Evolutionary conservation across 2,329 filamentous ascomycete species (phyloP).

Genomic region (Cladophialophora carrionii): DNA sequence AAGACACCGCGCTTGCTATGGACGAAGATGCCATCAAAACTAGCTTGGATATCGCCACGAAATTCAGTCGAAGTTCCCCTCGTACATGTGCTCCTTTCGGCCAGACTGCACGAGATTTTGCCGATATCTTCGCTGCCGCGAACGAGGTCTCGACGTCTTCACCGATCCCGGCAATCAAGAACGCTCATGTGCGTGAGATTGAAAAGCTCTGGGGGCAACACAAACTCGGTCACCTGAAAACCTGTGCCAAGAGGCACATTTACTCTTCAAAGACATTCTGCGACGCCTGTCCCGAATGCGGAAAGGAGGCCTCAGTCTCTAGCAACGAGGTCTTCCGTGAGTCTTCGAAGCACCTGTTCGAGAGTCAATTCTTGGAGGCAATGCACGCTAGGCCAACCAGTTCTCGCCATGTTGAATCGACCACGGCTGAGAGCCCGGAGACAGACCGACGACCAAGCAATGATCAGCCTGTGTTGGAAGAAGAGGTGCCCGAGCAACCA

Average conservation of each 20-base stretch:
- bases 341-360: constrained; percentile 23
- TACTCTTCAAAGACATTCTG: constrained; percentile 33
- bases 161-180: constrained; percentile 21
- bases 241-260: constrained; percentile 26
- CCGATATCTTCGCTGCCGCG: neutral
- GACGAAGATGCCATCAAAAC: neutral
- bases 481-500: neutral
- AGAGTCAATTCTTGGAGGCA: constrained; percentile 17
- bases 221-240: constrained; percentile 20
- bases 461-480: neutral
- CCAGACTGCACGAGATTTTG: constrained; percentile 8
- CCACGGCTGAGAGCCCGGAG: neutral
- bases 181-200: constrained; percentile 9
- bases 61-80: constrained; percentile 2
- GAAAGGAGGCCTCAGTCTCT: constrained; percentile 16
- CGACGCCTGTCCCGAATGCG: constrained; percentile 35
- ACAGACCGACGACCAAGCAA: neutral
- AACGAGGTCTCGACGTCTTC: neutral
- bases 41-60: constrained; percentile 2
- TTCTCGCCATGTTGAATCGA: too few relatives aligned
- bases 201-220: constrained; percentile 33
- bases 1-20: neutral
- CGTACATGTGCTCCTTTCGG: constrained; percentile 3
- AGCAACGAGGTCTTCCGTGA: constrained; percentile 16
- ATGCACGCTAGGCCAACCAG: constrained; percentile 5